Base-by-base conservation (phyloP, 2,329 filamentous ascomycete genomes). In the Elsinoe perseae region DNA sequence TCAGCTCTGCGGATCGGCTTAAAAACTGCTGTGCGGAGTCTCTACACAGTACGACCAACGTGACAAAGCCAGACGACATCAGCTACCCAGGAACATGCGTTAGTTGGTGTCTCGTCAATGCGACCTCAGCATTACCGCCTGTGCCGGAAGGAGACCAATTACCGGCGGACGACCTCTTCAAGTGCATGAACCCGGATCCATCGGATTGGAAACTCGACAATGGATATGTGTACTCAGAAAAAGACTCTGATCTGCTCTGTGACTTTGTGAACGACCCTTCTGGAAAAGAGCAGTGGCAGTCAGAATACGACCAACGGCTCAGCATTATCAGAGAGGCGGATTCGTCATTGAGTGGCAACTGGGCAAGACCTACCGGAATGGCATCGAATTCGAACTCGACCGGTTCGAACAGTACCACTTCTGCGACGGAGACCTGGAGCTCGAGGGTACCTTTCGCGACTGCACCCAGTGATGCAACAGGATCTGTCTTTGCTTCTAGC, bases 61-160 rank as follows among this genome's bases (percentile, higher is more conserved):
- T 27, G n/a, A 56, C 40, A 5, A 25, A 27, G 16, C 53, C 53
- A 2, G 40, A 44, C 40, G 53, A 56, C 28, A 36, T 56, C 40
- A 56, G 40, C 53, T 56, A 56, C 16, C 53, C 53, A 5, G 53
- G 25, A 16, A 56, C 36, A 21, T 56, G 53, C 40, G 53, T 56
- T 9, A 44, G 36, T 14, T 56, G 53, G 53, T 56, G 53, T 23
- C 27, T 34, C 9, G 53, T 56, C n/a, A 56, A 56, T 12, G 53
- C 53, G 6, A 56, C 53, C 16, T 36, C 30, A 10, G 48, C 20
- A 21, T 28, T 52, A 14, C 48, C 25, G 9, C 44, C 25, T 7
- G 8, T 50, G 10, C 44, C 44, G 4, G 27, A 30, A 10, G 28
- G 25, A 23, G 16, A 32, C 25, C 20, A 50, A 20, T 14, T 32